Evolutionary conservation across 768 basidiomycete genomes (phyloP), one percentile per base, ranked within the genome.

Genomic region (Suillus weaverae): DNA sequence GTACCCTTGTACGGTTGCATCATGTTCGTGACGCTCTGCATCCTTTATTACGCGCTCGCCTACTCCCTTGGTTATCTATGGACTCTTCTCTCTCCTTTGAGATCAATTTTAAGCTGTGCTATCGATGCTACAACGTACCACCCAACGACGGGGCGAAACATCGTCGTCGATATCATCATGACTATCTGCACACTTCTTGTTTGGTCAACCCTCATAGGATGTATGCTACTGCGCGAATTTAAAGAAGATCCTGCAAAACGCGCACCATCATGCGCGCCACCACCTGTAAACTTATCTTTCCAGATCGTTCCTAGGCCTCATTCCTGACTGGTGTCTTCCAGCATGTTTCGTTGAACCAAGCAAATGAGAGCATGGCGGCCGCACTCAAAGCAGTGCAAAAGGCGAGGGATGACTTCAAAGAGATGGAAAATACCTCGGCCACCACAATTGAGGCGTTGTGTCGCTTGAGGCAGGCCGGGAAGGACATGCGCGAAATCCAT

Each of bases 401-500:
- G 57, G 26, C 38, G 26, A 59, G 26, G 26, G 26, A 59, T 11
- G 38, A 41, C 11, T 9, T 59, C 39, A 39, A 32, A 41, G 26
- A 30, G 26, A 39, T 59, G 38, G 38, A 59, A 41, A 18, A 41
- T 1, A 13, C 38, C 9, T 39, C 56, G 5, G 38, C 8, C 18
- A 6, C 30, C 18, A 41, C 57, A 32, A 18, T 30, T 2, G 39
- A 59, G 57, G 26, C 26, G 5, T 20, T 59, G 10, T 30, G 5
- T n/a, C 32, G 51, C 39, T 39, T 64, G 16, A 26, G 16, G 35
- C 41, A 64, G 14, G 38, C 18, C 10, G 30, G 55, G 22, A 35
- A 35, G 35, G 33, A 63, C 32, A 26, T 44, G 33, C 46, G 10
- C 22, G 36, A 16, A 67, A 65, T 50, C 5, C 36, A 79, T 60